Evolutionary conservation across 257 asterid species (phyloP), one percentile per base, ranked within the genome.

Genomic region (Solanum ossicruentum): DNA sequence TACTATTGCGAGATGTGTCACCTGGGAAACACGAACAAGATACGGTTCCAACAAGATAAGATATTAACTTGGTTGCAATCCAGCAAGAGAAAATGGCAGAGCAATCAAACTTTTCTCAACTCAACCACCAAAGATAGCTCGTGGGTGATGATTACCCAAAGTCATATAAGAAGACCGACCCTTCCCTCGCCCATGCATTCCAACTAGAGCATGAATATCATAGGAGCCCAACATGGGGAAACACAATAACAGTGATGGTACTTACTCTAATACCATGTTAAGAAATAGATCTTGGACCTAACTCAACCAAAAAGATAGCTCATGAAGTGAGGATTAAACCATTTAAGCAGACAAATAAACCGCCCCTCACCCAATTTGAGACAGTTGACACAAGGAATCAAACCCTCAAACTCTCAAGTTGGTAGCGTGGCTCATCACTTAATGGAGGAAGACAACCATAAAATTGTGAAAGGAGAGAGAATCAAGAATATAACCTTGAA

Each of bases 401-500:
- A 66, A 45, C 85, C 17, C 32, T 7, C 60, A 18, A 8, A 8
- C 47, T 43, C 47, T 43, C 47, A n/a, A 54, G 28, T 32, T 18
- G 66, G 66, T 23, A 23, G 58, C 16, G 52, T 69, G 32, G 12
- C 57, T 36, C 57, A 72, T 72, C 45, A 45, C 80, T 43, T 72
- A 15, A 77, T 77, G 82, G 45, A 77, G 45, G 45, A 77, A 47
- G 47, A 77, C 57, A 45, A n/a, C 20, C 56, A 72, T 77, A 49
- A 28, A 77, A 77, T 77, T 49, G 52, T 32, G 32, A 65, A 82
- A 83, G 63, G 36, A 5, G 55, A 67, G 47, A 63, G 45, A 65
- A 41, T 54, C 23, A 47, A 82, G 61, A 39, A 36, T 82, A 47
- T 63, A 77, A 97, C 99, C 99, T 93, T 91, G 96, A 88, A 97